phyloP scores from a whole-genome alignment of 768 basidiomycete genomes.

The Udeniomyces megalosporus region DNA sequence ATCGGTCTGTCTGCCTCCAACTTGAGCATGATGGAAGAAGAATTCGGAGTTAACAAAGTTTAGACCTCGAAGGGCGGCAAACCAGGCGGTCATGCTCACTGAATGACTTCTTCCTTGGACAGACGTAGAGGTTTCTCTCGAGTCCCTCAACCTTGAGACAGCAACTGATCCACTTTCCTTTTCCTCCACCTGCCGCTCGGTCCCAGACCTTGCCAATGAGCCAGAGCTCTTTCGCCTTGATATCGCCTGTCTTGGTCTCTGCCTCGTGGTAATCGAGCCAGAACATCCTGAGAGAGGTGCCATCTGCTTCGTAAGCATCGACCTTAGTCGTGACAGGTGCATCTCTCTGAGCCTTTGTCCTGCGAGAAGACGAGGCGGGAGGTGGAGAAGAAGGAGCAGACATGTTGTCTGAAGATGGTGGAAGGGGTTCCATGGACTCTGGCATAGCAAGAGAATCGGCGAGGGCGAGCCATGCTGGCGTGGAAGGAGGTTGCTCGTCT shows the following conservation, averaged over 20 bases:
- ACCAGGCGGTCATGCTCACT: slow-evolving; percentile 28
- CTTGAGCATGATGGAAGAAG: slow-evolving; percentile 21
- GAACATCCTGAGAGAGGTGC: slow-evolving; percentile 58
- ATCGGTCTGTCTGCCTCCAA: slow-evolving; percentile 54
- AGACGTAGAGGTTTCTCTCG: slow-evolving; percentile 75
- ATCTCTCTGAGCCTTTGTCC: slow-evolving; percentile 7
- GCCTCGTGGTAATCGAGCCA: slow-evolving; percentile 92
- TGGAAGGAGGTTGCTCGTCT: background rate
- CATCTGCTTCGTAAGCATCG: slow-evolving; percentile 21
- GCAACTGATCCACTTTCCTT: slow-evolving; percentile 51
- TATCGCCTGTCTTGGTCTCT: slow-evolving; percentile 32
- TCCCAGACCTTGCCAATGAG: slow-evolving; percentile 85
- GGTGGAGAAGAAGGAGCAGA: slow-evolving; percentile 10
- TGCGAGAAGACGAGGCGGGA: background rate
- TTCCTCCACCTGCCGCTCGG: slow-evolving; percentile 32
- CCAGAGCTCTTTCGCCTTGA: slow-evolving; percentile 37
- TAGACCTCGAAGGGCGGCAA: too few species aligned
- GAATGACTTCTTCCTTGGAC: slow-evolving; percentile 55
- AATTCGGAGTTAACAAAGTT: too few species aligned
- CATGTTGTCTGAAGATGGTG: background rate
- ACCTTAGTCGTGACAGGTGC: slow-evolving; percentile 14
- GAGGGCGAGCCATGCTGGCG: slow-evolving; percentile 8
- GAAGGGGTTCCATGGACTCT: background rate
- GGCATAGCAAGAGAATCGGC: slow-evolving; percentile 4
- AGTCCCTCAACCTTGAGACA: slow-evolving; percentile 73